These are phyloP conservation scores for Microglena sp. DNA, from an alignment of 139 green algal species.

Conservation along the genomic window DNA sequence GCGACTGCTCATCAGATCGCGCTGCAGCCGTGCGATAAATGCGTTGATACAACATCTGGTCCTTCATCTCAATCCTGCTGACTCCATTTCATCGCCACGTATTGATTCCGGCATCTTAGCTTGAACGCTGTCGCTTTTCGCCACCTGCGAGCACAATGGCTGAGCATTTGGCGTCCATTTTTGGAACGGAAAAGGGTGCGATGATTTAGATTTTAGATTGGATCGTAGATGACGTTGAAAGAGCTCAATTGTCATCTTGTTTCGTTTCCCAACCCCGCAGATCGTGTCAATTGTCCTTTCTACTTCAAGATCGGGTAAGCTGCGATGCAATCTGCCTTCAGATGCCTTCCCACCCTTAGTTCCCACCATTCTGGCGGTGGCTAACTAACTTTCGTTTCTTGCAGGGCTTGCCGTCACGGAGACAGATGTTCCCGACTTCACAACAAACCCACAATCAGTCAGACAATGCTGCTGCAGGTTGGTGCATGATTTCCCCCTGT, in stretches of 20 bases:
- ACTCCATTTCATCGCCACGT: too few relatives aligned
- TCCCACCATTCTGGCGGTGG: neutral
- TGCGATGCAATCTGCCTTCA: neutral
- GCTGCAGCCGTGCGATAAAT: too few relatives aligned
- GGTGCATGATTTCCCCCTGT: too few relatives aligned
- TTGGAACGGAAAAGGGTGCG: constrained; percentile 94
- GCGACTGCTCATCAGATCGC: too few relatives aligned
- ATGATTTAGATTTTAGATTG: constrained; percentile 53
- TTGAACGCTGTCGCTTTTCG: too few relatives aligned
- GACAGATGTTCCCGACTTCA: constrained; percentile 95
- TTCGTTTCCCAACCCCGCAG: constrained; percentile 6
- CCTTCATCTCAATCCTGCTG: too few relatives aligned
- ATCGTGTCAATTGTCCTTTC: constrained; percentile 90
- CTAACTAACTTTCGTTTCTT: neutral
- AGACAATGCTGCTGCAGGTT: constrained; percentile 78
- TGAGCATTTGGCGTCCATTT: constrained; percentile 94
- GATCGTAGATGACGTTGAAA: neutral
- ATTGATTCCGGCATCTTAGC: too few relatives aligned
- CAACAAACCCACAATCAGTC: constrained; percentile 87
- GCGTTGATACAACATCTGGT: too few relatives aligned
- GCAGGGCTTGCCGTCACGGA: constrained; percentile 85
- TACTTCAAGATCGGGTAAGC: constrained; percentile 91
- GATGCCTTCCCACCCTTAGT: neutral
- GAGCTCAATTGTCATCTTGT: neutral
- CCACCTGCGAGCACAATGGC: too few relatives aligned